phyloP scores from a whole-genome alignment of 306 rosid genomes.

The Cicer yamashitae region DNA sequence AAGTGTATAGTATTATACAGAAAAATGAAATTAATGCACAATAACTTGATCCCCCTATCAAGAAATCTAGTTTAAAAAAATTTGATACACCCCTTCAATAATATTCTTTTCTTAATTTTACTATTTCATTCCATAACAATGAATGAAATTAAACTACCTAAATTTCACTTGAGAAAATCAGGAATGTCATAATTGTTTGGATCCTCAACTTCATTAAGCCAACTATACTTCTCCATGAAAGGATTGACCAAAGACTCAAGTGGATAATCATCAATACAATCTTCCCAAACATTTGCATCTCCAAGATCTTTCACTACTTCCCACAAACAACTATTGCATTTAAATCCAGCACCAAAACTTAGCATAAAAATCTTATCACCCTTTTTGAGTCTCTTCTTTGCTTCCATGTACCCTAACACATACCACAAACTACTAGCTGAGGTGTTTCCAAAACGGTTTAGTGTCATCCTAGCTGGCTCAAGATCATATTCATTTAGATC shows the following conservation, averaged over 20 bases:
- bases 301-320: slow-evolving; percentile 76
- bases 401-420: slow-evolving; percentile 90
- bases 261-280: slow-evolving; percentile 70
- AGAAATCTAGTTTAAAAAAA: slow-evolving; percentile 20
- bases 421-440: slow-evolving; percentile 92
- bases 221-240: slow-evolving; percentile 74
- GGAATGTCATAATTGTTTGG: slow-evolving; percentile 51
- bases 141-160: neutral
- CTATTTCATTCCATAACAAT: neutral
- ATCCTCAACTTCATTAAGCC: slow-evolving; percentile 72
- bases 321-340: slow-evolving; percentile 90
- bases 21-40: slow-evolving; percentile 23
- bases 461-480: slow-evolving; percentile 92
- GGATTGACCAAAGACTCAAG: slow-evolving; percentile 65
- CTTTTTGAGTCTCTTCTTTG: slow-evolving; percentile 75
- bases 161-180: slow-evolving; percentile 51
- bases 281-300: slow-evolving; percentile 73
- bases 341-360: slow-evolving; percentile 95
- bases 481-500: slow-evolving; percentile 69
- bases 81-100: neutral
- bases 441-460: slow-evolving; percentile 89
- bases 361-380: slow-evolving; percentile 79
- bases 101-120: no score
- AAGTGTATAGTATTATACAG: slow-evolving; percentile 34
- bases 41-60: slow-evolving; percentile 30